These are phyloP conservation scores for Candida berthetii DNA, from an alignment of 805 yeast species.

Conservation along the genomic window DNA sequence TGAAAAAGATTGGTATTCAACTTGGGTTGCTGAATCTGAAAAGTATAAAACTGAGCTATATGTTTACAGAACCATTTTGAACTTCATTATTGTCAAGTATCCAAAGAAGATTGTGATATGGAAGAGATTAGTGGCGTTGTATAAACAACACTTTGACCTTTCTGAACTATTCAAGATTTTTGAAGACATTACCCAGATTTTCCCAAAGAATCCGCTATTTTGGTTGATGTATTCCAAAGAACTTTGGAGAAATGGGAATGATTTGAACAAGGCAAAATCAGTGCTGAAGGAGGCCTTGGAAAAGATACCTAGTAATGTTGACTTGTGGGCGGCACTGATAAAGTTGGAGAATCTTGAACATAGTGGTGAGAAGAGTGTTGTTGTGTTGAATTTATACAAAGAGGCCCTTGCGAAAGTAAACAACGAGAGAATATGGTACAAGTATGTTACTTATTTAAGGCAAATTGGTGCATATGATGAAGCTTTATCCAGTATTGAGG, in stretches of 20 bases:
- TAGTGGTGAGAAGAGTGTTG: constrained; percentile 19
- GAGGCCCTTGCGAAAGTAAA: constrained; percentile 29
- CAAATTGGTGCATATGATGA: constrained; percentile 24
- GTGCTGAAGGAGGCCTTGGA: constrained; percentile 45
- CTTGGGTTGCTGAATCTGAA: constrained; percentile 19
- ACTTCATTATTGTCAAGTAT: constrained; percentile 34
- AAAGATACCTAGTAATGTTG: constrained; percentile 38
- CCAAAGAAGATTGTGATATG: constrained; percentile 45
- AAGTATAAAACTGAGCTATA: constrained; percentile 14
- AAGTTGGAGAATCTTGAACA: constrained; percentile 49
- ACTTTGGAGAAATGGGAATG: constrained; percentile 42
- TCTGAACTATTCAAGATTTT: constrained; percentile 37
- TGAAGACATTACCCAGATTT: constrained; percentile 42
- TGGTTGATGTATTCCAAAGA: constrained; percentile 72
- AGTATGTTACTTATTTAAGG: constrained; percentile 48
- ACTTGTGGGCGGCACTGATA: constrained; percentile 66
- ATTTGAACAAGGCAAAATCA: constrained; percentile 43
- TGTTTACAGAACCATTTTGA: constrained; percentile 34
- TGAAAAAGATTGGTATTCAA: constrained; percentile 4
- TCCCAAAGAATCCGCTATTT: constrained; percentile 45
- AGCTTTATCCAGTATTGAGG: constrained; percentile 35
- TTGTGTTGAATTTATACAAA: constrained; percentile 32
- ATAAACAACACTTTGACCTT: constrained; percentile 21
- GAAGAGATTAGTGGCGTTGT: constrained; percentile 36
- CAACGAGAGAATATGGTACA: constrained; percentile 53